A percentile compares a stretch with the other conserved stretches of the same genome.
Conservation (phyloP, 2,329 filamentous ascomycete species). For the Aspergillus eucalypticola region DNA sequence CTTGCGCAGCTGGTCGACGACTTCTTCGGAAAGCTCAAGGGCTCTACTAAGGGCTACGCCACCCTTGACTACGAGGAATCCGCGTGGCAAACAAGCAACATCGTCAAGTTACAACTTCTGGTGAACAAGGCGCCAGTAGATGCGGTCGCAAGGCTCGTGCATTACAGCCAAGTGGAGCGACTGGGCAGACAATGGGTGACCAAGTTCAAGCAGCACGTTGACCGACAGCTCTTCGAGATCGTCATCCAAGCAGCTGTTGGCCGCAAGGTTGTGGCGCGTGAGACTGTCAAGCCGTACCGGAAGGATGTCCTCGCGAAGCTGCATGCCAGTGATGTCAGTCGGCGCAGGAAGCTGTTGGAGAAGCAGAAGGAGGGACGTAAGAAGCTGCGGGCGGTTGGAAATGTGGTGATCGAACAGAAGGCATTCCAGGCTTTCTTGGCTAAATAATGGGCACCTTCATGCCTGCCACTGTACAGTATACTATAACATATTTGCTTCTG, state of each 20-base stretch:
- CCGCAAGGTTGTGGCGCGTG: constrained; percentile 78
- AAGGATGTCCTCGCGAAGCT: constrained; percentile 94
- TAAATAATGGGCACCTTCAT: constrained; percentile 54
- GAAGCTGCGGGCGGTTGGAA: constrained; percentile 73
- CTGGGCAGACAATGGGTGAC: constrained; percentile 85
- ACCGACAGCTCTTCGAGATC: constrained; percentile 95
- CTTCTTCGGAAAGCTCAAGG: constrained; percentile 95
- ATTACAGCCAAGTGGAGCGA: constrained; percentile 75
- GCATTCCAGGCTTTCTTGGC: constrained; percentile 93
- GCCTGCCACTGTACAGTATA: constrained; percentile 4
- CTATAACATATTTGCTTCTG: not conserved
- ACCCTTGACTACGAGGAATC: constrained; percentile 96
- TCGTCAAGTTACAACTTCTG: constrained; percentile 87
- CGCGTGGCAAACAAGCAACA: constrained; percentile 75
- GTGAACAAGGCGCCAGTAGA: constrained; percentile 94
- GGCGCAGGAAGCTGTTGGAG: constrained; percentile 83
- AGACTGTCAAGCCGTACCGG: constrained; percentile 93
- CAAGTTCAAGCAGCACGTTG: constrained; percentile 96
- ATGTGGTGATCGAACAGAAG: constrained; percentile 93
- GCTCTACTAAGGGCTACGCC: constrained; percentile 90
- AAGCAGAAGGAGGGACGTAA: constrained; percentile 97
- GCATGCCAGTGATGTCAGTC: constrained; percentile 82
- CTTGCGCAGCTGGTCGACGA: constrained; percentile 91
- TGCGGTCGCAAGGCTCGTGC: constrained; percentile 87
- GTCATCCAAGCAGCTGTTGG: constrained; percentile 90